These are phyloP conservation scores for Nicotiana sylvestris DNA, from an alignment of 257 asterid genomes.

Conservation along the genomic window DNA sequence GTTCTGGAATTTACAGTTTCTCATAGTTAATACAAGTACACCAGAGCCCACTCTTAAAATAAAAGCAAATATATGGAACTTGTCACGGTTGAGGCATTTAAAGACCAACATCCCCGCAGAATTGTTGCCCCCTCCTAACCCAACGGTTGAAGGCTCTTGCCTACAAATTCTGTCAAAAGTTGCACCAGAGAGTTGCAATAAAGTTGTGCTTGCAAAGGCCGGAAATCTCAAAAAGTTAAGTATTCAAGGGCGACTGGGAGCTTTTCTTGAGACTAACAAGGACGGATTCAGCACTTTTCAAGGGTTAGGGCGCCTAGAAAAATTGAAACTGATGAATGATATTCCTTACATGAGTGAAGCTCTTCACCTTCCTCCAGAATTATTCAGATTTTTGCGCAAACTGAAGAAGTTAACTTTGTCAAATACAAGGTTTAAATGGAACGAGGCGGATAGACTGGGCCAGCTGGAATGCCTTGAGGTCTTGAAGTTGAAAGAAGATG, in stretches of 20 bases:
- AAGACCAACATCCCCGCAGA: conserved; percentile 35
- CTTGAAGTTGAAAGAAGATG: conserved; percentile 31
- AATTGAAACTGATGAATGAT: conserved; percentile 42
- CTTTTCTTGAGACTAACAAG: conserved; percentile 21
- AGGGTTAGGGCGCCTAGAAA: conserved; percentile 37
- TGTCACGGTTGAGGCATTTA: background rate
- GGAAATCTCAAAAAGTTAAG: conserved; percentile 50
- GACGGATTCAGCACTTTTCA: conserved; percentile 36
- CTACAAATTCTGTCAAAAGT: conserved; percentile 56
- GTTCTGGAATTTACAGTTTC: conserved; percentile 3
- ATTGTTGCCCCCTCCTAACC: conserved; percentile 26
- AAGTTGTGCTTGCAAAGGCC: conserved; percentile 42
- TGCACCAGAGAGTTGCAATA: conserved; percentile 59
- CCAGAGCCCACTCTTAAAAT: background rate
- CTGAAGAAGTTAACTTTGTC: conserved; percentile 50
- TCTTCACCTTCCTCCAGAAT: conserved; percentile 28
- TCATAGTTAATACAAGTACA: background rate
- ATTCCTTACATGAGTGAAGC: conserved; percentile 23
- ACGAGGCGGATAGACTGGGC: conserved; percentile 38
- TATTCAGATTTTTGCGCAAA: conserved; percentile 37
- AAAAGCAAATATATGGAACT: background rate
- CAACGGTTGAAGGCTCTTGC: conserved; percentile 15
- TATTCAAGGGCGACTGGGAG: conserved; percentile 40
- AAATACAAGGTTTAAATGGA: conserved; percentile 45
- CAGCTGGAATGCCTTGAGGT: conserved; percentile 40